Conservation (phyloP, 352 stramenopile genomes). For the Pythium aquatile region DNA sequence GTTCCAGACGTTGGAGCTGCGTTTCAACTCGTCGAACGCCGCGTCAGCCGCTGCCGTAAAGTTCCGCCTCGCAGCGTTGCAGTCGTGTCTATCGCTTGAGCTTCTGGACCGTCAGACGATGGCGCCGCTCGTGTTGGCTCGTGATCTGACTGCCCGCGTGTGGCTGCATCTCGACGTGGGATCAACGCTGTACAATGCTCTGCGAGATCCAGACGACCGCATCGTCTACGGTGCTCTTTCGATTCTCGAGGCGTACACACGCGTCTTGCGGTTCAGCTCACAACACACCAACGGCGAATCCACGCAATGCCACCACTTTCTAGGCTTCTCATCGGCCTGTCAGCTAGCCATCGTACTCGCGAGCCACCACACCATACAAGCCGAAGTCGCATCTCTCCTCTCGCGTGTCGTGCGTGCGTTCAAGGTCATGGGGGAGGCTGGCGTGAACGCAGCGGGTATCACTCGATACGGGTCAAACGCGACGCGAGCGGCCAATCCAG, state of each 20-base stretch:
- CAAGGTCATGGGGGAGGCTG: conserved; percentile 35
- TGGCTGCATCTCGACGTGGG: conserved; percentile 35
- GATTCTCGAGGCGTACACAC: conserved; percentile 38
- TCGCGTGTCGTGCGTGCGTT: conserved; percentile 23
- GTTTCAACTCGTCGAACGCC: conserved; percentile 40
- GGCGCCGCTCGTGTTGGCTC: conserved; percentile 32
- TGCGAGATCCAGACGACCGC: conserved; percentile 40
- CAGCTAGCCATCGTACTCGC: conserved; percentile 7
- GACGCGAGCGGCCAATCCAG: conserved; percentile 1
- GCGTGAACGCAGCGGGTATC: conserved; percentile 10
- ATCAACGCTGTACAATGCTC: conserved; percentile 24
- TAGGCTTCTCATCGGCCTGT: neutral
- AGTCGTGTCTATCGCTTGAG: conserved; percentile 32
- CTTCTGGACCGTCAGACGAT: conserved; percentile 33
- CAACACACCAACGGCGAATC: neutral
- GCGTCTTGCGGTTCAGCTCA: conserved; percentile 33
- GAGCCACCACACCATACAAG: neutral
- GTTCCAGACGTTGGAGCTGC: conserved; percentile 39
- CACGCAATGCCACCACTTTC: conserved; percentile 3
- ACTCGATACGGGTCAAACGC: conserved; percentile 12
- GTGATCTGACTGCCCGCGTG: conserved; percentile 23
- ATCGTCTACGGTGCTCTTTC: conserved; percentile 37
- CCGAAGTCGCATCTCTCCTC: conserved; percentile 28
- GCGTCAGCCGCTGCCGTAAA: conserved; percentile 35
- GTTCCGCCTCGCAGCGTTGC: conserved; percentile 39